phyloP scores from a whole-genome alignment of 345 rosid genomes.

The Luvunga scandens region DNA sequence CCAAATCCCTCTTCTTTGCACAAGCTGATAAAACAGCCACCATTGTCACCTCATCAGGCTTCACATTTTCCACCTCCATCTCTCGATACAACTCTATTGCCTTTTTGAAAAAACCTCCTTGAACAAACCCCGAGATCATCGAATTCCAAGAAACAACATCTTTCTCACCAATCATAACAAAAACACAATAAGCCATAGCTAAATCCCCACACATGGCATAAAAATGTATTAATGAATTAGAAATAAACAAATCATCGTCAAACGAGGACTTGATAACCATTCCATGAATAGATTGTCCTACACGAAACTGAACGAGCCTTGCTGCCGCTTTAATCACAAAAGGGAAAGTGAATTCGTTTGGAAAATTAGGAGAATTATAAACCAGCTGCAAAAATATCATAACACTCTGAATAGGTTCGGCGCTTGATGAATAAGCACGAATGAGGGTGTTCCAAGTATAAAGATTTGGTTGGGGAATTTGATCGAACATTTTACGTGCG shows the following conservation, averaged over 20 bases:
- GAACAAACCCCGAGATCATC: slow-evolving; percentile 60
- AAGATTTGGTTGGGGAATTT: slow-evolving; percentile 66
- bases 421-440: slow-evolving; percentile 60
- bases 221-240: slow-evolving; percentile 61
- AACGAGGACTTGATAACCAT: slow-evolving; percentile 50
- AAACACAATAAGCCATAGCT: slow-evolving; percentile 55
- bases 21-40: slow-evolving; percentile 66
- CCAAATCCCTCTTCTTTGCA: slow-evolving; percentile 49
- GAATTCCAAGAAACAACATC: slow-evolving; percentile 84
- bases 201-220: slow-evolving; percentile 55
- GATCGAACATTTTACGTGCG: slow-evolving; percentile 67
- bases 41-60: slow-evolving; percentile 67
- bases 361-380: slow-evolving; percentile 34
- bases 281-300: slow-evolving; percentile 59
- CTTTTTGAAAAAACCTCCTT: slow-evolving; percentile 51
- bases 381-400: slow-evolving; percentile 47
- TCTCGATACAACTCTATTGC: slow-evolving; percentile 49
- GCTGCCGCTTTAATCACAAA: slow-evolving; percentile 63
- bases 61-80: slow-evolving; percentile 53
- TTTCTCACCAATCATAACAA: slow-evolving; percentile 39
- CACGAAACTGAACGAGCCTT: slow-evolving; percentile 24
- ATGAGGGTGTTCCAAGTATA: slow-evolving; percentile 70
- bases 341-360: slow-evolving; percentile 69
- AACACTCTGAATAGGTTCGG: slow-evolving; percentile 48
- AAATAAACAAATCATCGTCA: slow-evolving; percentile 44